phyloP scores from a whole-genome alignment of 2,329 filamentous ascomycete species.

The Elsinoe australis region DNA sequence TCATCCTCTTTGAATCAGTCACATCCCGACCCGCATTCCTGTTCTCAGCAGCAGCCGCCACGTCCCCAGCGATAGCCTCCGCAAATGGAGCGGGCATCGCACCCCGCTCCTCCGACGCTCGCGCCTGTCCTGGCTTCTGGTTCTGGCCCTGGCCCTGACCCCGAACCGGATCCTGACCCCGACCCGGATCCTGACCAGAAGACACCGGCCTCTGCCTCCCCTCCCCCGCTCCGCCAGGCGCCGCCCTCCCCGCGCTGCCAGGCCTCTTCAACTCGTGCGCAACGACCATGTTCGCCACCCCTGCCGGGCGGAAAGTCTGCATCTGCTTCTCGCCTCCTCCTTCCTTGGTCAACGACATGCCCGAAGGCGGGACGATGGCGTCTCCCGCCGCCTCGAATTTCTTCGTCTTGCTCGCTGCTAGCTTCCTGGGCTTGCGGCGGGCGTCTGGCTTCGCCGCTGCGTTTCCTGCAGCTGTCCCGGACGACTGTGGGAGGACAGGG shows the following conservation, averaged over 20 bases:
- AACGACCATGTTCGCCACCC: conserved; percentile 3
- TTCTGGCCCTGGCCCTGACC: too few relatives aligned
- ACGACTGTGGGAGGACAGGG: too few relatives aligned
- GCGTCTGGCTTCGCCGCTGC: conserved; percentile 34
- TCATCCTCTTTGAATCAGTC: too few relatives aligned
- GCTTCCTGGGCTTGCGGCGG: conserved; percentile 1
- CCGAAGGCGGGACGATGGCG: background rate
- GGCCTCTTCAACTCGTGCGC: background rate
- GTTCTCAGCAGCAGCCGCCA: background rate
- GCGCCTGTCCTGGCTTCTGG: too few relatives aligned
- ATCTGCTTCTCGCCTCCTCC: background rate
- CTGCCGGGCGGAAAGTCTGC: conserved; percentile 9
- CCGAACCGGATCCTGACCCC: too few relatives aligned
- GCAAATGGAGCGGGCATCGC: background rate
- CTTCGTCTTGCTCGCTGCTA: conserved; percentile 22
- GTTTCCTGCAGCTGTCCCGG: conserved; percentile 31
- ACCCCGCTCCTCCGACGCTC: background rate
- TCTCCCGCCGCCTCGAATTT: background rate
- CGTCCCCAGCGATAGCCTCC: conserved; percentile 1
- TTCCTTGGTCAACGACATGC: background rate
- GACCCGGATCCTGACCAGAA: too few relatives aligned
- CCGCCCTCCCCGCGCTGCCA: background rate
- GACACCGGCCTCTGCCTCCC: background rate
- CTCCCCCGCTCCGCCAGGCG: background rate
- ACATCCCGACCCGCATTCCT: background rate